Base-by-base conservation (phyloP, 768 basidiomycete genomes). In the Cyclocybe cylindracea region DNA sequence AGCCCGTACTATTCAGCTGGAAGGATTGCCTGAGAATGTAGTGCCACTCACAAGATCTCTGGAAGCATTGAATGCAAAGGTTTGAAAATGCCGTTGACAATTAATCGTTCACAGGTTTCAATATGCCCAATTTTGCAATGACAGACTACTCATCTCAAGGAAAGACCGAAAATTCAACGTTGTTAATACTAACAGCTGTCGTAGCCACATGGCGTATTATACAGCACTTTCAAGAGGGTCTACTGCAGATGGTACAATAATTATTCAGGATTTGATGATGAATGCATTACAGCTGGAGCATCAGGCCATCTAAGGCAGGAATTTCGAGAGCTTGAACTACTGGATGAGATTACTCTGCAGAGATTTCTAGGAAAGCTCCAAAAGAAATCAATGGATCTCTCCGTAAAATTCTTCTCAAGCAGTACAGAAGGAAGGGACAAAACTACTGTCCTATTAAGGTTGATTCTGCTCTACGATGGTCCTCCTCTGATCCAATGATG, bases 81-180 rank as follows among this genome's bases (percentile, higher is more conserved):
- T 63, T 51, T 46, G 14, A 16, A 39, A 24, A 10, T 48, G 24
- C 24, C 24, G 5, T 24, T 61, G 9, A 48, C 7, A 13, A 44
- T 69, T 13, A 24, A 16, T 5, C 18, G 64, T 8, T 16, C 35
- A 10, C 69, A 70, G 53, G 64, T 68, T 1, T 18, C 46, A 9
- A 54, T 69, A 6, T 68, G 10, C 59, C 60, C 10, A 68, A 70
- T 49, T 70, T 70, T 61, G 48, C 61, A 19, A 69, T n/a, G n/a
- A n/a, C n/a, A n/a, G n/a, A n/a, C n/a, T n/a, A n/a, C n/a, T n/a
- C n/a, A n/a, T n/a, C n/a, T 68, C 67, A 44, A 61, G 65, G 1
- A 66, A 58, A 46, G 67, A 66, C 0, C 35, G 67, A 31, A 24
- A 10, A 8, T 41, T 48, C n/a, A 71, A 71, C 56, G 48, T 60